Evolutionary conservation across 768 basidiomycete genomes (phyloP).

Genomic region (Lyophyllum shimeji): DNA sequence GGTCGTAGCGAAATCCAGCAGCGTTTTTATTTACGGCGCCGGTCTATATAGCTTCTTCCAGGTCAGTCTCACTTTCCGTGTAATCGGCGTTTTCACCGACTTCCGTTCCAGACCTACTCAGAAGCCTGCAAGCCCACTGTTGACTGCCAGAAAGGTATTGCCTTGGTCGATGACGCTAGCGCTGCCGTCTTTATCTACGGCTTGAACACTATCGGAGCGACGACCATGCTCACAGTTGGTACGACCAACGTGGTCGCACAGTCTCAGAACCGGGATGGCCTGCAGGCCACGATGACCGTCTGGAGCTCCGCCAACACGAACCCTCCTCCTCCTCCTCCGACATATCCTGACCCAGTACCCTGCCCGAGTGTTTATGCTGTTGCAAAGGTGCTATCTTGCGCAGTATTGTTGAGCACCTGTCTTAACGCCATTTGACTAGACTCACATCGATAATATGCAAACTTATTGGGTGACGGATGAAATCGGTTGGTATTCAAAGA

Average conservation of each 20-base stretch:
- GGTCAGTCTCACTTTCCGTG: slow-evolving; percentile 21
- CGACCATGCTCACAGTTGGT: background rate
- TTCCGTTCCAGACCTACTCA: background rate
- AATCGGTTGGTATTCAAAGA: background rate
- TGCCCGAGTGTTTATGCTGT: background rate
- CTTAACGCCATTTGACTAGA: background rate
- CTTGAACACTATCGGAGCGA: background rate
- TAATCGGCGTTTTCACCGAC: background rate
- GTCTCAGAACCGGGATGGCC: background rate
- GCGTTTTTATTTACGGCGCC: slow-evolving; percentile 72
- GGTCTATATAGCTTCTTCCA: slow-evolving; percentile 72
- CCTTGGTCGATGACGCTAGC: background rate
- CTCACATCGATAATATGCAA: background rate
- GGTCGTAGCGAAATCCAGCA: slow-evolving; percentile 45
- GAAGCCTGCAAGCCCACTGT: background rate
- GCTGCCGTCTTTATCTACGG: background rate
- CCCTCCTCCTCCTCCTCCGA: background rate
- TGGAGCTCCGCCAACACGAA: background rate
- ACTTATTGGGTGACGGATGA: background rate
- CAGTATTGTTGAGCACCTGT: background rate
- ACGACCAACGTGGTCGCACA: background rate
- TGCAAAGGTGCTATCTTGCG: background rate
- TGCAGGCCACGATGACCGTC: background rate
- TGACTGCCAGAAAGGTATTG: background rate
- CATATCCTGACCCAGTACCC: background rate